Evolutionary conservation across 768 basidiomycete species (phyloP).

Genomic region (Suillus variegatus): DNA sequence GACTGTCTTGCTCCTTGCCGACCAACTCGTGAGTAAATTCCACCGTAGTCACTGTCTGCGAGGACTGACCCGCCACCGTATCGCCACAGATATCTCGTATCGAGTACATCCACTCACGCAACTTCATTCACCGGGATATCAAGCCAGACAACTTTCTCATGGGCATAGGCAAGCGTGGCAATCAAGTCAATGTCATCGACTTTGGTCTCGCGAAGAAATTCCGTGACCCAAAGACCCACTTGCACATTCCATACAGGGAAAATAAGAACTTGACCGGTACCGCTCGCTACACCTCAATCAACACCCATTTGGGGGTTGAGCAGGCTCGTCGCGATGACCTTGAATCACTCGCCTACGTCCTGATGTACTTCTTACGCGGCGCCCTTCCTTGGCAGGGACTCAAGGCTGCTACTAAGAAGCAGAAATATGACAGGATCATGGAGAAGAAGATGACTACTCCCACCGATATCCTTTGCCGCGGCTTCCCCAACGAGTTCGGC

Average conservation of each 20-base stretch:
- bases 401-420: slow-evolving; percentile 99
- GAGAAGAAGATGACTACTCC: slow-evolving; percentile 99
- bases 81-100: slow-evolving; percentile 87
- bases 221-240: slow-evolving; percentile 98
- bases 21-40: slow-evolving; percentile 76
- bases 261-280: slow-evolving; percentile 99
- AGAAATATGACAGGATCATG: slow-evolving; percentile 99
- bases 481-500: slow-evolving; percentile 99
- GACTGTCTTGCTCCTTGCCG: slow-evolving; percentile 94
- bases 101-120: slow-evolving; percentile 99
- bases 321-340: slow-evolving; percentile 98
- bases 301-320: slow-evolving; percentile 97
- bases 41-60: slow-evolving; percentile 7
- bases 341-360: slow-evolving; percentile 96
- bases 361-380: slow-evolving; percentile 99
- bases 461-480: slow-evolving; percentile 94
- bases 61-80: slow-evolving; percentile 46
- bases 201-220: slow-evolving; percentile 99
- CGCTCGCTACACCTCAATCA: slow-evolving; percentile 98
- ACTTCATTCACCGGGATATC: slow-evolving; percentile 97
- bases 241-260: slow-evolving; percentile 99
- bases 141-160: slow-evolving; percentile 99
- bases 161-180: slow-evolving; percentile 99
- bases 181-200: slow-evolving; percentile 98
- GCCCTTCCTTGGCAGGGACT: slow-evolving; percentile 99